Evolutionary conservation across 352 stramenopile species (phyloP).

Genomic region (Phytophthora palmivora): DNA sequence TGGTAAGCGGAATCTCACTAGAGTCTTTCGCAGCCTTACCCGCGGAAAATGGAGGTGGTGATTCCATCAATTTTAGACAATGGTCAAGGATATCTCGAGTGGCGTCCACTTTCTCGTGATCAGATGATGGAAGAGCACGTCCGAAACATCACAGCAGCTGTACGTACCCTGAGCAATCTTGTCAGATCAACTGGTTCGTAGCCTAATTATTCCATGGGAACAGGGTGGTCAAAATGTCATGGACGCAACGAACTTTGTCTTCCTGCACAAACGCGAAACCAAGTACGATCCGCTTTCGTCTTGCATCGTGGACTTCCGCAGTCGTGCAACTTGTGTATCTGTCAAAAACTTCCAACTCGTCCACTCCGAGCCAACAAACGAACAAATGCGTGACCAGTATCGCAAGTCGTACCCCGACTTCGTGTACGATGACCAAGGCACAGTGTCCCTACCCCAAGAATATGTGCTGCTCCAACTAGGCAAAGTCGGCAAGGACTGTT

Average conservation of each 20-base stretch:
- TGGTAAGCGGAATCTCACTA: background rate
- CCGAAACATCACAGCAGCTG: slow-evolving; percentile 62
- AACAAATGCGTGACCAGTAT: slow-evolving; percentile 76
- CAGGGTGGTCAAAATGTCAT: slow-evolving; percentile 86
- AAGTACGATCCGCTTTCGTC: slow-evolving; percentile 93
- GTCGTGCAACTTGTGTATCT: slow-evolving; percentile 88
- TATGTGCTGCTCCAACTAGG: slow-evolving; percentile 87
- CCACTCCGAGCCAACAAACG: slow-evolving; percentile 79
- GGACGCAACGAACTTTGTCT: slow-evolving; percentile 78
- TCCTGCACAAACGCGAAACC: slow-evolving; percentile 87
- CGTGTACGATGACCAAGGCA: slow-evolving; percentile 87
- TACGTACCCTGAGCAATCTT: slow-evolving; percentile 26
- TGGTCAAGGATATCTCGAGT: slow-evolving; percentile 67
- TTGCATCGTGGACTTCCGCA: slow-evolving; percentile 93
- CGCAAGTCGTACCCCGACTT: slow-evolving; percentile 73
- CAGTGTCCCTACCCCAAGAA: slow-evolving; percentile 81
- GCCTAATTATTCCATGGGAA: slow-evolving; percentile 10
- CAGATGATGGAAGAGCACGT: slow-evolving; percentile 86
- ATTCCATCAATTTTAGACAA: slow-evolving; percentile 77
- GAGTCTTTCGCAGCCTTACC: slow-evolving; percentile 51
- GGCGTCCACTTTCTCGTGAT: slow-evolving; percentile 72
- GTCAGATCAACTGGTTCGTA: background rate
- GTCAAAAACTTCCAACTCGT: slow-evolving; percentile 95
- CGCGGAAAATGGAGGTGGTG: slow-evolving; percentile 86
- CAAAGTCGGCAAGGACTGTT: slow-evolving; percentile 92